These are phyloP conservation scores for Aspergillus sclerotiicarbonarius DNA, from an alignment of 495 filamentous ascomycete genomes.

Conservation along the genomic window DNA sequence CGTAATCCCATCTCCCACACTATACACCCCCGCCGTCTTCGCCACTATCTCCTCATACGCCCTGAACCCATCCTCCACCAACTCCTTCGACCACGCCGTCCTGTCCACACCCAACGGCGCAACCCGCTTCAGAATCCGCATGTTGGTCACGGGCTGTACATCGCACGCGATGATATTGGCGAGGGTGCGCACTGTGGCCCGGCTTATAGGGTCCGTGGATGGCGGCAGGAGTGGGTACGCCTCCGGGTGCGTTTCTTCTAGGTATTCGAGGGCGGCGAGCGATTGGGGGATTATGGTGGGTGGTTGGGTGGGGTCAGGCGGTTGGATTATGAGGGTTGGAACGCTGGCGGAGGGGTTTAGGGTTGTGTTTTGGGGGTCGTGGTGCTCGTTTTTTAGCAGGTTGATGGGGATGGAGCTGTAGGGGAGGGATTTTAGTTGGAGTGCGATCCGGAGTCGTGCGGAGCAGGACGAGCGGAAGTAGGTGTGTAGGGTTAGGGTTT, in stretches of 20 bases:
- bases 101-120: conserved; percentile 37
- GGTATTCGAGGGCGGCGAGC: conserved; percentile 52
- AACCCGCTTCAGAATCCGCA: conserved; percentile 44
- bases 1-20: conserved; percentile 49
- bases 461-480: conserved; percentile 58
- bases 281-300: conserved; percentile 48
- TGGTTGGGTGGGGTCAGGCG: conserved; percentile 6
- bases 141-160: conserved; percentile 51
- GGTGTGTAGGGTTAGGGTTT: conserved; percentile 42
- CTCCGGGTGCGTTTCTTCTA: conserved; percentile 45
- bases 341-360: conserved; percentile 51
- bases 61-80: conserved; percentile 42
- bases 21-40: conserved; percentile 40
- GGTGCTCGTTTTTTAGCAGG: conserved; percentile 46
- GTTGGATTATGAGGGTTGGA: conserved; percentile 42
- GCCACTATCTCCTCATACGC: conserved; percentile 45
- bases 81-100: conserved; percentile 33
- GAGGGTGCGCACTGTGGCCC: conserved; percentile 44
- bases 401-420: conserved; percentile 43
- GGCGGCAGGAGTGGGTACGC: conserved; percentile 37
- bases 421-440: conserved; percentile 44
- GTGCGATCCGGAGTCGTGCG: conserved; percentile 52
- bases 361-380: conserved; percentile 26
- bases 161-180: conserved; percentile 48
- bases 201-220: conserved; percentile 17